Conservation (phyloP, 768 basidiomycete species). For the Boletus vermiculosoides region DNA sequence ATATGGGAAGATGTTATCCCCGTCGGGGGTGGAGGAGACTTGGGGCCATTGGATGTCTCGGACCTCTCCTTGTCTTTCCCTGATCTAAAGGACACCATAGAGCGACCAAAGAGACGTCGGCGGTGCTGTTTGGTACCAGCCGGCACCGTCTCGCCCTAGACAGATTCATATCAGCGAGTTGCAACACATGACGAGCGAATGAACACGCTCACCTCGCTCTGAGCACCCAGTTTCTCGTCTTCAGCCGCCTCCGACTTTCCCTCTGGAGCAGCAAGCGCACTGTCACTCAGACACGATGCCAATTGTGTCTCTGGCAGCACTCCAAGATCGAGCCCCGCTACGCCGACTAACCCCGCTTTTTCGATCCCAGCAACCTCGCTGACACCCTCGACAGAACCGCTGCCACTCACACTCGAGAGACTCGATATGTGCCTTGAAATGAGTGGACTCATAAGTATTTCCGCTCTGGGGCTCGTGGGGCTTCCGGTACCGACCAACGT, state of each 20-base stretch:
- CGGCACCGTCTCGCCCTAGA: slow-evolving; percentile 52
- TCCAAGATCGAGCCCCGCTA: slow-evolving; percentile 27
- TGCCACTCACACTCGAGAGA: slow-evolving; percentile 21
- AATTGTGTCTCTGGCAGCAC: slow-evolving; percentile 48
- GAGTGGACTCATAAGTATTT: slow-evolving; percentile 4
- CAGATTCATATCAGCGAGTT: background rate
- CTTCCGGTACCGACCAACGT: slow-evolving; percentile 25
- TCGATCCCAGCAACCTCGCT: background rate
- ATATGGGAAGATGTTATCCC: slow-evolving; percentile 20
- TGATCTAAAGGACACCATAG: slow-evolving; percentile 35
- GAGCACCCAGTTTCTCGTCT: slow-evolving; percentile 46
- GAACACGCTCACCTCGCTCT: slow-evolving; percentile 65
- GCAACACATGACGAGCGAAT: background rate
- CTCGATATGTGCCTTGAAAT: no score
- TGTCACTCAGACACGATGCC: slow-evolving; percentile 61
- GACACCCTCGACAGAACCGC: slow-evolving; percentile 18
- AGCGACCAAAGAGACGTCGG: slow-evolving; percentile 62
- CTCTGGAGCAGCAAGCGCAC: slow-evolving; percentile 38
- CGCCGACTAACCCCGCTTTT: slow-evolving; percentile 9
- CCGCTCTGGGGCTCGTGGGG: slow-evolving; percentile 34
- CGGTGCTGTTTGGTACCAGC: slow-evolving; percentile 39
- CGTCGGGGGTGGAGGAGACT: slow-evolving; percentile 25
- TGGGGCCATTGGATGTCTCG: slow-evolving; percentile 28
- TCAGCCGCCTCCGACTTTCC: slow-evolving; percentile 31
- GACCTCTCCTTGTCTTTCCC: slow-evolving; percentile 37